phyloP scores from a whole-genome alignment of 192 early-diverging fungal species.

The Phycomyces nitens region DNA sequence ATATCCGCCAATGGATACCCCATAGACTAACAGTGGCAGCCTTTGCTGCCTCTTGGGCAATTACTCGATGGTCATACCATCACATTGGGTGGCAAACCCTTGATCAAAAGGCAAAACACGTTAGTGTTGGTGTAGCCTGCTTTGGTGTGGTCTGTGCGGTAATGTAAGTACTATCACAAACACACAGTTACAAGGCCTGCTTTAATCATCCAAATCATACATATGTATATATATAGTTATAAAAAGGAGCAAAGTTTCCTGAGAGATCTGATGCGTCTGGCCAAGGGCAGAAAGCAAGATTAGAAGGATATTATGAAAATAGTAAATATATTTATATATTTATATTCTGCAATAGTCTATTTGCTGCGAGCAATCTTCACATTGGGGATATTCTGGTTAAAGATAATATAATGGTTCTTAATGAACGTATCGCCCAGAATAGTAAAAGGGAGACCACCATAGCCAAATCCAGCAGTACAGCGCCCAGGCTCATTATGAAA shows the following conservation, averaged over 20 bases:
- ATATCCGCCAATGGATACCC: conserved; percentile 42
- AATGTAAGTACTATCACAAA: conserved; percentile 40
- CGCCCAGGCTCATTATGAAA: conserved; percentile 28
- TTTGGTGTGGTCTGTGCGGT: conserved; percentile 31
- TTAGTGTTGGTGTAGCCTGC: conserved; percentile 52
- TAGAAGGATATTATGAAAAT: too few relatives aligned
- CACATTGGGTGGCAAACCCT: conserved; percentile 55
- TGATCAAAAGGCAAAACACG: conserved; percentile 46
- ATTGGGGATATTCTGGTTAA: background rate
- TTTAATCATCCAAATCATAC: too few relatives aligned
- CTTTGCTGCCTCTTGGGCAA: conserved; percentile 48
- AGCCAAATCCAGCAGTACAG: conserved; percentile 37
- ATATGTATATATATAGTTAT: too few relatives aligned
- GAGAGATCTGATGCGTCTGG: background rate
- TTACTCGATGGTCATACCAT: conserved; percentile 50
- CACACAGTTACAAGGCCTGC: too few relatives aligned
- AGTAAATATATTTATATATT: too few relatives aligned
- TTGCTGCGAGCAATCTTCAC: too few relatives aligned
- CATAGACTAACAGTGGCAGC: conserved; percentile 33
- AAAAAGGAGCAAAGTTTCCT: background rate
- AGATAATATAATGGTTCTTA: conserved; percentile 5
- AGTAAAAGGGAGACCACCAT: conserved; percentile 11
- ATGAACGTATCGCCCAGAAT: conserved; percentile 51
- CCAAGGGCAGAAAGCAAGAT: background rate
- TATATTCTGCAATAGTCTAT: too few relatives aligned